Evolutionary conservation across 176 grass and related monocot genomes (phyloP), one percentile per base, ranked within the genome.

Genomic region (Aegilops tauschii): DNA sequence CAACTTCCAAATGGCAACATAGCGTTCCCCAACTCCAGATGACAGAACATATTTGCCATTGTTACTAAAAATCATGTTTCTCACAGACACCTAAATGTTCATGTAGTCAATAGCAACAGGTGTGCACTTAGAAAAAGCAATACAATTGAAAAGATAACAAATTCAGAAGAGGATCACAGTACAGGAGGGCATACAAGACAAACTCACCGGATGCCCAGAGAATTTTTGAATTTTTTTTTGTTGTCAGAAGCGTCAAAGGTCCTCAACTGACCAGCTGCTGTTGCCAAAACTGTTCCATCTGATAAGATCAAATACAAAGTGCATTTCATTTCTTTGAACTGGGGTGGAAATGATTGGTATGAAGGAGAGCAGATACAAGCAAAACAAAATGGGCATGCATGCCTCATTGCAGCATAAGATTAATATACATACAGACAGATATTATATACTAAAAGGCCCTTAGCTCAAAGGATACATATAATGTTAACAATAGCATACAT

Each of bases 151-250:
- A 69, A 3, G 8, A 1, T 50, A 49, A 77, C 27, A 76, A 40
- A 35, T 20, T 63, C 44, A 61, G 18, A 87, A 84, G 34, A 61
- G 54, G 69, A 87, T 64, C 9, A 35, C 2, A 20, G 4, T 66
- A 76, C 20, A 78, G 62, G 66, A 86, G 58, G 40, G 47, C 35
- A 74, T 31, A 32, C 32, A 76, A 80, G 64, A 52, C 14, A 50
- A 11, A 89, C 92, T 78, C 68, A 99, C 97, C 18, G 92, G 92
- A 88, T 99, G 97, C 32, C 97, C 97, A 78, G 92, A 91, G 78
- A 96, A 94, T 71, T 99, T 96, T 83, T 96, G 77, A 69, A 99
- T 90, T 79, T 96, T 99, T 96, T 99, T 84, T 96, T 99, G 80
- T 94, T 88, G 82, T 93, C 71, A 21, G 86, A 94, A 89, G 86